A percentile compares a stretch with the other conserved stretches of the same genome.
Evolutionary conservation across 1,284 basidiomycete species (phyloP).

Genomic region (Acaromyces ingoldii): DNA sequence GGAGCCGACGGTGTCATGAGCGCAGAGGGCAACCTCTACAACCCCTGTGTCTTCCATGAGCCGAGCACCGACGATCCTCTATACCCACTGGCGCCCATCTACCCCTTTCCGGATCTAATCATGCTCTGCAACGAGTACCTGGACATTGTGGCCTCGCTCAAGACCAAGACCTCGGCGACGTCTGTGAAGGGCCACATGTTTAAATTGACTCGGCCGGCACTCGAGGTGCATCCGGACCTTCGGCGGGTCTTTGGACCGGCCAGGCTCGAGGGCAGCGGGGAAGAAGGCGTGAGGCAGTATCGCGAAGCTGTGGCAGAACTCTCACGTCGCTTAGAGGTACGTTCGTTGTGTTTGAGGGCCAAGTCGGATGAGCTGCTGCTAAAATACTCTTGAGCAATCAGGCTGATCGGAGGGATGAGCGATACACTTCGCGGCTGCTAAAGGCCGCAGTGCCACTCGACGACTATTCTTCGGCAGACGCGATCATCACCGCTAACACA

Average conservation of each 20-base stretch:
- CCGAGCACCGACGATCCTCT: neutral
- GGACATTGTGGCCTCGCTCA: slow-evolving; percentile 67
- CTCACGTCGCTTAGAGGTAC: too few relatives aligned
- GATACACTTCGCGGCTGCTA: slow-evolving; percentile 16
- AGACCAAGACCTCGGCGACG: slow-evolving; percentile 67
- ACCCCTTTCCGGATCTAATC: slow-evolving; percentile 61
- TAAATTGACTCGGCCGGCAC: slow-evolving; percentile 77
- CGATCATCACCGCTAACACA: too few relatives aligned
- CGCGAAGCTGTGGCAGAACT: slow-evolving; percentile 57
- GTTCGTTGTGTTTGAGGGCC: slow-evolving; percentile 60
- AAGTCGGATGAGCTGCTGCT: slow-evolving; percentile 64
- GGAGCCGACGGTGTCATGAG: slow-evolving; percentile 89
- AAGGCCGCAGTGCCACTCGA: slow-evolving; percentile 14
- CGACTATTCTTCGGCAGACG: too few relatives aligned
- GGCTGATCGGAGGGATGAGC: slow-evolving; percentile 10
- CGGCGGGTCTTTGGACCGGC: slow-evolving; percentile 64
- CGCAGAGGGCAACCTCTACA: slow-evolving; percentile 92
- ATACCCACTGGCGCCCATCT: slow-evolving; percentile 11
- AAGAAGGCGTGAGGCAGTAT: slow-evolving; percentile 58
- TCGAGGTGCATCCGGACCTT: slow-evolving; percentile 67
- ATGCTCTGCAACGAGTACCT: slow-evolving; percentile 80
- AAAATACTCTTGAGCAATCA: too few relatives aligned
- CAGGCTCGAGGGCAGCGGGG: slow-evolving; percentile 33
- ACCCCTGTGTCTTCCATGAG: slow-evolving; percentile 70
- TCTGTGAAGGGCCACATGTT: slow-evolving; percentile 90